phyloP scores from a whole-genome alignment of 352 stramenopile genomes.

The Globisporangium paddicum region DNA sequence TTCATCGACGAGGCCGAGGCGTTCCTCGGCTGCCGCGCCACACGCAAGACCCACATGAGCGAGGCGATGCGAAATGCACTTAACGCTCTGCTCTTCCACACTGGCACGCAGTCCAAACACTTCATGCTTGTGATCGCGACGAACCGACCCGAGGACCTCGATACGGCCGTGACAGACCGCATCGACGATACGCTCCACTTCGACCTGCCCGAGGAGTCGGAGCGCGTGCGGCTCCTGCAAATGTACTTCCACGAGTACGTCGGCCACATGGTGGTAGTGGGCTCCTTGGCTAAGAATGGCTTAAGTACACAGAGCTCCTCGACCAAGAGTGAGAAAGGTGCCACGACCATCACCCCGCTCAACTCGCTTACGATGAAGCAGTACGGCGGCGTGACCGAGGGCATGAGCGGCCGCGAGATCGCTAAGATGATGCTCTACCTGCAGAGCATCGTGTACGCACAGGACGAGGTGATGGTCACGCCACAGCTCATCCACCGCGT shows the following conservation, averaged over 20 bases:
- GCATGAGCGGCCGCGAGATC: conserved; percentile 85
- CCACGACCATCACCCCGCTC: background rate
- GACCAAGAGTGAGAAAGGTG: background rate
- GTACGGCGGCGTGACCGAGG: conserved; percentile 54
- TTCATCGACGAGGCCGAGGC: conserved; percentile 71
- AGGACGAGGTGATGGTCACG: conserved; percentile 53
- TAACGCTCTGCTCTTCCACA: conserved; percentile 83
- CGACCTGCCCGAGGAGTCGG: conserved; percentile 52
- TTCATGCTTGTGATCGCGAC: conserved; percentile 85
- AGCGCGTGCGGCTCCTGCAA: conserved; percentile 56
- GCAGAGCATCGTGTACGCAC: conserved; percentile 77
- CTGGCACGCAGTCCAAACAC: conserved; percentile 57
- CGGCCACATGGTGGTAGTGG: conserved; percentile 18
- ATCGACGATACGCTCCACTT: conserved; percentile 86
- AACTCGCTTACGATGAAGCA: conserved; percentile 24
- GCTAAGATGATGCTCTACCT: conserved; percentile 86
- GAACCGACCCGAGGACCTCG: conserved; percentile 77
- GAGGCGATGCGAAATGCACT: conserved; percentile 79
- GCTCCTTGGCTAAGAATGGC: background rate
- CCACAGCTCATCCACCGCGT: conserved; percentile 52
- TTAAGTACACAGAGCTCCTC: background rate
- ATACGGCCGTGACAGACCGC: conserved; percentile 70
- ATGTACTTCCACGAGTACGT: conserved; percentile 75
- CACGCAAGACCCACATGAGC: conserved; percentile 78
- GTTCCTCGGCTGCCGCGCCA: conserved; percentile 56